Percentiles rank a stretch among this genome's conserved stretches.
These are phyloP conservation scores for Petunia hybrid DNA, from an alignment of 305 asterid species.

Conservation along the genomic window DNA sequence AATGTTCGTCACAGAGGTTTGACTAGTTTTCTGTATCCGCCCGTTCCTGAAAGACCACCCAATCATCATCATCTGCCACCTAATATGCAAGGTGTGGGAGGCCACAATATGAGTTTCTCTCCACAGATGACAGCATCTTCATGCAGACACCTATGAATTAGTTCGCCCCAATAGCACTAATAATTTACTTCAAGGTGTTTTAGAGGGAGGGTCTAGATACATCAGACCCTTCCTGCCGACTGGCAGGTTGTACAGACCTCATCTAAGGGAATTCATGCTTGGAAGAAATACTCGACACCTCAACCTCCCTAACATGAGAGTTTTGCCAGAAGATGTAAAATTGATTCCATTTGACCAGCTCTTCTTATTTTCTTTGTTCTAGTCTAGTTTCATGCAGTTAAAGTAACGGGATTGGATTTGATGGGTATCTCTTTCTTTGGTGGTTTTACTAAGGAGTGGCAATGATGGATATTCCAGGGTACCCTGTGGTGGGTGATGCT, in stretches of 20 bases:
- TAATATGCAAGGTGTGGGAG: conserved; percentile 62
- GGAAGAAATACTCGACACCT: conserved; percentile 54
- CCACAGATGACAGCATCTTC: conserved; percentile 59
- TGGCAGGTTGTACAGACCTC: conserved; percentile 69
- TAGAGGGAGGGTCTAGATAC: conserved; percentile 59
- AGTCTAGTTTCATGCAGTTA: neutral
- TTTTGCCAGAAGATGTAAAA: conserved; percentile 65
- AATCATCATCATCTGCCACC: conserved; percentile 56
- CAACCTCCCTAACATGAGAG: conserved; percentile 67
- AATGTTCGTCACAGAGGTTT: conserved; percentile 48
- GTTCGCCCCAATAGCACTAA: conserved; percentile 29
- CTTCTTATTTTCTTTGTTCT: neutral
- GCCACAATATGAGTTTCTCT: conserved; percentile 55
- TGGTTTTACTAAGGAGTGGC: conserved; percentile 67
- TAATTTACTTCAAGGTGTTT: conserved; percentile 38
- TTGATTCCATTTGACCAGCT: conserved; percentile 8
- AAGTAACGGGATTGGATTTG: neutral
- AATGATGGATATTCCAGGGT: conserved; percentile 72
- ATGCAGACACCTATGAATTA: conserved; percentile 47
- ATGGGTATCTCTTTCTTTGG: conserved; percentile 22
- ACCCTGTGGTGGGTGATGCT: conserved; percentile 51
- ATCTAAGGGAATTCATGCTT: conserved; percentile 60
- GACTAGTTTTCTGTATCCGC: conserved; percentile 52
- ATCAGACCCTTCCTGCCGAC: conserved; percentile 61
- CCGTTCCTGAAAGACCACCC: conserved; percentile 60